Evolutionary conservation across 2,329 filamentous ascomycete species (phyloP), one percentile per base, ranked within the genome.

Genomic region (Colletotrichum sp.): DNA sequence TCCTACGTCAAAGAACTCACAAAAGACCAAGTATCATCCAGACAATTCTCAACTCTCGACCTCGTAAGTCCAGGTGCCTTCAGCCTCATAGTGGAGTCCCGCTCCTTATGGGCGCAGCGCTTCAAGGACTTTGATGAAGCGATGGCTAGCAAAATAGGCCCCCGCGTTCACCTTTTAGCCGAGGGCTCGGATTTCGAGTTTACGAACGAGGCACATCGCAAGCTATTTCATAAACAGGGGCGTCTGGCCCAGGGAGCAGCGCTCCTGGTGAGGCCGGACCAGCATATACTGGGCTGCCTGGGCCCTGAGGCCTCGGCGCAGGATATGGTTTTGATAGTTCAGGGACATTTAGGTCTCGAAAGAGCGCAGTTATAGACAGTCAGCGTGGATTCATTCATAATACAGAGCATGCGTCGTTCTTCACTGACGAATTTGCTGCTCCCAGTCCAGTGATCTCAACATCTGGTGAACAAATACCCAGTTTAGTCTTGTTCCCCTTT

Each of bases 231-330:
- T 77, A 66, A 79, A 8, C 69, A 78, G 5, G 76, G 78, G 5
- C 78, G 80, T 2, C 67, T 85, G 8, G 49, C 68, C 7, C 67
- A 79, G 5, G 80, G 80, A 8, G 78, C 80, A 16, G 84, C 81
- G 1, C 74, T 83, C 8, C 67, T 86, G 5, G 78, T 86, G 15
- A 79, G 85, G n/a, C 85, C 85, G 5, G 85, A 87, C 73, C 85
- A 86, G 69, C 84, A 86, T 71, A 81, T 86, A 9, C 68, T 79
- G 82, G 75, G 78, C 36, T 76, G 71, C 15, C 7, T 75, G 7
- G 32, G 62, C 5, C 57, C 67, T 7, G 75, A 60, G 6, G n/a
- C 73, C 5, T 68, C 64, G 57, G 68, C 68, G 36, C 10, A 34
- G 12, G 68, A 70, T n/a, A n/a, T 70, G 15, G 15, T 36, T n/a